Evolutionary conservation across 352 stramenopile species (phyloP).

Genomic region (Phytophthora pisi): DNA sequence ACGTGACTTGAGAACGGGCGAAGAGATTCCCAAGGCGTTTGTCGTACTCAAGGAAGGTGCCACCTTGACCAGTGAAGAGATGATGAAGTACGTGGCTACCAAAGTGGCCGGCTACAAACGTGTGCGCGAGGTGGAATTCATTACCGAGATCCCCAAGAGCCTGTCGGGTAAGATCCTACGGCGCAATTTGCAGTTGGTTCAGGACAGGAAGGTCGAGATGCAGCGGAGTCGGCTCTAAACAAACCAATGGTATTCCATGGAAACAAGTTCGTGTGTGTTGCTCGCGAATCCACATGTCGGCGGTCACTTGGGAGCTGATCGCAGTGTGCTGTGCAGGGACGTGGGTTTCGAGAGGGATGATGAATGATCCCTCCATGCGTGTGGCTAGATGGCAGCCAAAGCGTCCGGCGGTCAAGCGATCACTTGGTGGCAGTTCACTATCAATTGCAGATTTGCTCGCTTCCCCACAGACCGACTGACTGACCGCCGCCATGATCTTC

Average conservation of each 20-base stretch:
- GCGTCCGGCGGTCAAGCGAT: not conserved
- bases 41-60: conserved; percentile 73
- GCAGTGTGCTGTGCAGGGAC: conserved; percentile 1
- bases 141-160: conserved; percentile 87
- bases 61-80: conserved; percentile 11
- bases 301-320: conserved; percentile 2
- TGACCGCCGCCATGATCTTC: conserved; percentile 40
- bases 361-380: conserved; percentile 1
- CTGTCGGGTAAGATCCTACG: conserved; percentile 91
- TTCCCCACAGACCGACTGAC: not conserved
- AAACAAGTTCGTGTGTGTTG: not conserved
- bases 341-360: not conserved
- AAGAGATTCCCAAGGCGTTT: conserved; percentile 91
- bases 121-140: conserved; percentile 88
- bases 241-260: too few species aligned
- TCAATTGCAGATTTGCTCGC: conserved; percentile 12
- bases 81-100: conserved; percentile 72
- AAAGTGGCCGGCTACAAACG: conserved; percentile 89
- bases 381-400: not conserved
- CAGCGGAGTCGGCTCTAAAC: conserved; percentile 16
- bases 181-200: conserved; percentile 61
- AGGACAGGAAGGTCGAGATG: conserved; percentile 41
- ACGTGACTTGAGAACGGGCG: conserved; percentile 60
- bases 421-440: not conserved
- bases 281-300: not conserved